phyloP scores from a whole-genome alignment of 768 basidiomycete genomes.

The Agaricus blazei region DNA sequence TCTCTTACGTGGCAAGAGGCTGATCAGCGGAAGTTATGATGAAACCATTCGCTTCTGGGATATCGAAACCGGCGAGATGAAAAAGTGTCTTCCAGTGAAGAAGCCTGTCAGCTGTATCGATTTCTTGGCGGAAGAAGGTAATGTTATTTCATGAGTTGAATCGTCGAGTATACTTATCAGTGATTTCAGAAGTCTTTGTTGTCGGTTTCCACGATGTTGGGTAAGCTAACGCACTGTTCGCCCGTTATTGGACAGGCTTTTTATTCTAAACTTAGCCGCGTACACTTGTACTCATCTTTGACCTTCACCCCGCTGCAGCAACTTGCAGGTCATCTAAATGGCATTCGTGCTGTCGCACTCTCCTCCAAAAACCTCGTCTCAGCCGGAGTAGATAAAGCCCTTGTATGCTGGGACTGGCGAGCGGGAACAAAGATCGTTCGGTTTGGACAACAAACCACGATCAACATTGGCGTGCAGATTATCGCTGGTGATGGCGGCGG shows the following conservation, averaged over 20 bases:
- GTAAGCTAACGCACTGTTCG: conserved; percentile 32
- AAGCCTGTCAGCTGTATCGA: conserved; percentile 91
- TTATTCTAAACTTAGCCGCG: conserved; percentile 47
- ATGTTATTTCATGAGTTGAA: conserved; percentile 10
- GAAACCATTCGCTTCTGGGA: conserved; percentile 95
- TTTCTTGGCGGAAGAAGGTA: conserved; percentile 77
- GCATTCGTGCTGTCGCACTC: conserved; percentile 85
- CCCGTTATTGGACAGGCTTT: neutral
- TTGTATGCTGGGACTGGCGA: conserved; percentile 89
- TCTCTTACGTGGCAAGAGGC: conserved; percentile 66
- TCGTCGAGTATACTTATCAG: neutral
- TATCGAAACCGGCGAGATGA: conserved; percentile 54
- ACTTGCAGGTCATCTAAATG: conserved; percentile 81
- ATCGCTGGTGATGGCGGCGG: conserved; percentile 41
- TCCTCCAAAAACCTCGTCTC: conserved; percentile 84
- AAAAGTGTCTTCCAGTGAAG: conserved; percentile 78
- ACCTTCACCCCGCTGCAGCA: conserved; percentile 83
- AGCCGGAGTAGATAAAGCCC: conserved; percentile 70
- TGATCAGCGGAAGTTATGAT: conserved; percentile 89
- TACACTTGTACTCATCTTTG: conserved; percentile 82
- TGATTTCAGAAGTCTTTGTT: conserved; percentile 70
- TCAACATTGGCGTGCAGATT: conserved; percentile 87
- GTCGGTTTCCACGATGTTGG: conserved; percentile 93
- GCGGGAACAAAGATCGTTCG: conserved; percentile 84
- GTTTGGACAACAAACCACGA: conserved; percentile 90